Percentiles rank a stretch among this genome's conserved stretches.
Conservation (phyloP, 208 protist genomes). For the Leishmania lainsoni region DNA sequence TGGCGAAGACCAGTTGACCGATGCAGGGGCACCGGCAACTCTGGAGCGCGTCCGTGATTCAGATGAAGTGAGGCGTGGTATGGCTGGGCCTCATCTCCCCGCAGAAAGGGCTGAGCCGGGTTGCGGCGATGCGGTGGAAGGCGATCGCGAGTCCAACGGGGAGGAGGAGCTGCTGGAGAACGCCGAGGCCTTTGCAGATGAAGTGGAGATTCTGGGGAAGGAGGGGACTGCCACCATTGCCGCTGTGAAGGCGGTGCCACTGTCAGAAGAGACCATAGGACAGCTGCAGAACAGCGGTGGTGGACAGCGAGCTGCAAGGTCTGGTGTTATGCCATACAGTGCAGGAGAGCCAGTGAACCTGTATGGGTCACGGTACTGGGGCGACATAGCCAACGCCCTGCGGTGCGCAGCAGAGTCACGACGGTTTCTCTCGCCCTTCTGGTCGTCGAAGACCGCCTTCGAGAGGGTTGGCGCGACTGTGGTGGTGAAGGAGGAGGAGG, state of each 20-base stretch:
- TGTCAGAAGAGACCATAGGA: background rate
- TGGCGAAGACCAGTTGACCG: background rate
- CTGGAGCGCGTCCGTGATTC: background rate
- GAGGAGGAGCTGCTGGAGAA: constrained; percentile 38
- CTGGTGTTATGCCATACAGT: background rate
- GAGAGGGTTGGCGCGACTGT: constrained; percentile 22
- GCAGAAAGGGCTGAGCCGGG: background rate
- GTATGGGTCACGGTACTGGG: constrained; percentile 28
- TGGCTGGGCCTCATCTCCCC: background rate
- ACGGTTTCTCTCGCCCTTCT: constrained; percentile 55
- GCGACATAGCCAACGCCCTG: constrained; percentile 27
- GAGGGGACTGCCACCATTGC: constrained; percentile 1
- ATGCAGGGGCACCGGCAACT: background rate
- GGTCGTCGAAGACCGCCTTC: constrained; percentile 33
- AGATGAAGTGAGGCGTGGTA: background rate
- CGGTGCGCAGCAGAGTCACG: constrained; percentile 10
- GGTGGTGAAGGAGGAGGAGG: constrained; percentile 22
- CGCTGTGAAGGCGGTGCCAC: background rate
- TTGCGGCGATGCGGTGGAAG: background rate
- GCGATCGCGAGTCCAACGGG: constrained; percentile 4
- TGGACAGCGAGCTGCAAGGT: background rate
- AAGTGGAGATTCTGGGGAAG: background rate
- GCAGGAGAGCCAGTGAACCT: constrained; percentile 16
- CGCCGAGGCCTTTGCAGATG: constrained; percentile 5
- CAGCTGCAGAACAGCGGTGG: background rate